Evolutionary conservation across 495 filamentous ascomycete genomes (phyloP).

Genomic region (Podospora pseudocomata): DNA sequence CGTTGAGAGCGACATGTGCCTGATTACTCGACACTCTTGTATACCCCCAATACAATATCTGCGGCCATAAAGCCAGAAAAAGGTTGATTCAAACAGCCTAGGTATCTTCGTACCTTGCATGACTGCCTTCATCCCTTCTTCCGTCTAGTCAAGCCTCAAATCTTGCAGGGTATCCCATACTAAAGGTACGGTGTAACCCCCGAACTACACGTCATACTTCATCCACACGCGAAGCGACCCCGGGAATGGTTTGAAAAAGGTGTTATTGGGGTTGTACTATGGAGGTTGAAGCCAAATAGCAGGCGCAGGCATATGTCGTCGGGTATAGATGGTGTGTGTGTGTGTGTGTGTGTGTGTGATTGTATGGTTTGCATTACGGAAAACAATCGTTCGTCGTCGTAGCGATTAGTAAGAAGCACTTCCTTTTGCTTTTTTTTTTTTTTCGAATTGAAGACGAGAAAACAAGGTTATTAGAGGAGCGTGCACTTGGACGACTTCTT

Average conservation of each 20-base stretch:
- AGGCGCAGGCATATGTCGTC: conserved; percentile 17
- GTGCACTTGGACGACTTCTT: conserved; percentile 63
- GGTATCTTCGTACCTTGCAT: not conserved
- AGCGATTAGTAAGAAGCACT: not conserved
- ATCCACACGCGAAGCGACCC: not conserved
- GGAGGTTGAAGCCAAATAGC: conserved; percentile 7
- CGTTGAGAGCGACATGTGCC: not conserved
- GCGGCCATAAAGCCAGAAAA: not conserved
- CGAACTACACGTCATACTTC: not conserved
- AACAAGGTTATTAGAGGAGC: conserved; percentile 56
- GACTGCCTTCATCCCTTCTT: not conserved
- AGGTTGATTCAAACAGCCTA: not conserved
- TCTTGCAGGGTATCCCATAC: not conserved
- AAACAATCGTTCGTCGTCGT: conserved; percentile 19
- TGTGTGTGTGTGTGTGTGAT: conserved; percentile 11
- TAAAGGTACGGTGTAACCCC: not conserved
- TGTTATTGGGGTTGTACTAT: not conserved
- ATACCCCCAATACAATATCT: not conserved
- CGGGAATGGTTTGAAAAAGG: not conserved
- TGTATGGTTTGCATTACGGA: conserved; percentile 13
- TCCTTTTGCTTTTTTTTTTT: not conserved
- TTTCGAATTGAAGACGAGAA: not conserved
- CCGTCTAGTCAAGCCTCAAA: not conserved
- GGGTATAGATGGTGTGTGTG: conserved; percentile 28
- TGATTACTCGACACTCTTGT: not conserved